phyloP scores from a whole-genome alignment of 768 basidiomycete species.

The Boletales sp. region DNA sequence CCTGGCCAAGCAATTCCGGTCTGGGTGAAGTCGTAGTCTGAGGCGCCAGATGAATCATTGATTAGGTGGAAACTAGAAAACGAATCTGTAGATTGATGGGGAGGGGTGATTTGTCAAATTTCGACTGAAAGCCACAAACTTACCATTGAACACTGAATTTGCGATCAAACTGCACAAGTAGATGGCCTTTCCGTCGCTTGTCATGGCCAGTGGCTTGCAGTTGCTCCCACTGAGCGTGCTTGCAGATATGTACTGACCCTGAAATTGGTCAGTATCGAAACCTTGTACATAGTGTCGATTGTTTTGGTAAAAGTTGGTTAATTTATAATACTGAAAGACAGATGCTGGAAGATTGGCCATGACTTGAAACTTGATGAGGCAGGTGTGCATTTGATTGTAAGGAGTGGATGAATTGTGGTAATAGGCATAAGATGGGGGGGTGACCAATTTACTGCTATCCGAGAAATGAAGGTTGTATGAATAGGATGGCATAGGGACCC shows the following conservation, averaged over 20 bases:
- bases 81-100: conserved; percentile 57
- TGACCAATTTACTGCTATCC: conserved; percentile 42
- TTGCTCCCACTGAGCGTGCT: conserved; percentile 60
- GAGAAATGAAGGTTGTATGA: conserved; percentile 64
- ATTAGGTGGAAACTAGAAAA: conserved; percentile 57
- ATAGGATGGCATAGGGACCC: conserved; percentile 57
- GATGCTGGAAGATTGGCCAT: conserved; percentile 70
- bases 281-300: conserved; percentile 97
- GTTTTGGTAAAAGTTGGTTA: conserved; percentile 97
- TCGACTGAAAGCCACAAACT: conserved; percentile 11
- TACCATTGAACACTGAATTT: conserved; percentile 95
- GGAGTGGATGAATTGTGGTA: conserved; percentile 46
- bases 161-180: conserved; percentile 98
- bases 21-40: conserved; percentile 69
- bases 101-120: too few relatives aligned
- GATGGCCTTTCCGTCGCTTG: conserved; percentile 49
- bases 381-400: conserved; percentile 52
- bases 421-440: conserved; percentile 73
- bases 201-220: conserved; percentile 82
- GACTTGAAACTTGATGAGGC: conserved; percentile 78
- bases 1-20: conserved; percentile 94
- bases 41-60: conserved; percentile 37
- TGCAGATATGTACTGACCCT: conserved; percentile 57
- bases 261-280: conserved; percentile 78
- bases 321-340: conserved; percentile 94